Evolutionary conservation across 2,329 filamentous ascomycete species (phyloP).

Genomic region (Macrophomina phaseolina): DNA sequence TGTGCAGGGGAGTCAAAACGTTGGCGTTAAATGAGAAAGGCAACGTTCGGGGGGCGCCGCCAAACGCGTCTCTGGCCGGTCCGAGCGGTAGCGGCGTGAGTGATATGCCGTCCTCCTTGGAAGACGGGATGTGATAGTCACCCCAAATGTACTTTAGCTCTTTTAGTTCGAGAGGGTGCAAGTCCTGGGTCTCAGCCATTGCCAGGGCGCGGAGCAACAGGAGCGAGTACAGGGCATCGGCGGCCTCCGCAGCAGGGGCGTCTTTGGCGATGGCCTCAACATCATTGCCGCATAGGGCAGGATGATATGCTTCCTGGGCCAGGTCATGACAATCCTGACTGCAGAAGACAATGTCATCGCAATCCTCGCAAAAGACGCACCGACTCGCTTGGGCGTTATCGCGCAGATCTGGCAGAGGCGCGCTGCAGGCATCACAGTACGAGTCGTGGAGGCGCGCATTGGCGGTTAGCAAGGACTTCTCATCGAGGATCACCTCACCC

Average conservation of each 20-base stretch:
- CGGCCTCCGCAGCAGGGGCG: conserved; percentile 61
- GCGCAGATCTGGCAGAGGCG: conserved; percentile 62
- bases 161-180: conserved; percentile 64
- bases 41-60: conserved; percentile 61
- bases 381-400: conserved; percentile 26
- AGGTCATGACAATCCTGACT: conserved; percentile 60
- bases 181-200: conserved; percentile 64
- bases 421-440: conserved; percentile 88
- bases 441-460: conserved; percentile 87
- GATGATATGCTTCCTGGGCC: conserved; percentile 64
- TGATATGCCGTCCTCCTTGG: background rate
- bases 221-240: conserved; percentile 65
- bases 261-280: conserved; percentile 65
- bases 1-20: conserved; percentile 74
- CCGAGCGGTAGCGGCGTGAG: conserved; percentile 25
- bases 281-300: conserved; percentile 61
- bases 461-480: conserved; percentile 85
- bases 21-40: conserved; percentile 81
- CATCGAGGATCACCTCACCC: conserved; percentile 76
- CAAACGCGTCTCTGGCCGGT: conserved; percentile 32
- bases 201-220: conserved; percentile 64
- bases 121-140: conserved; percentile 54
- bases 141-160: conserved; percentile 71
- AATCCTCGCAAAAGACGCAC: conserved; percentile 59
- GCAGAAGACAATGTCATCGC: conserved; percentile 66